A percentile compares a stretch with the other conserved stretches of the same genome.
Conservation (phyloP, 2,329 filamentous ascomycete species). For the Leptographium procerum region DNA sequence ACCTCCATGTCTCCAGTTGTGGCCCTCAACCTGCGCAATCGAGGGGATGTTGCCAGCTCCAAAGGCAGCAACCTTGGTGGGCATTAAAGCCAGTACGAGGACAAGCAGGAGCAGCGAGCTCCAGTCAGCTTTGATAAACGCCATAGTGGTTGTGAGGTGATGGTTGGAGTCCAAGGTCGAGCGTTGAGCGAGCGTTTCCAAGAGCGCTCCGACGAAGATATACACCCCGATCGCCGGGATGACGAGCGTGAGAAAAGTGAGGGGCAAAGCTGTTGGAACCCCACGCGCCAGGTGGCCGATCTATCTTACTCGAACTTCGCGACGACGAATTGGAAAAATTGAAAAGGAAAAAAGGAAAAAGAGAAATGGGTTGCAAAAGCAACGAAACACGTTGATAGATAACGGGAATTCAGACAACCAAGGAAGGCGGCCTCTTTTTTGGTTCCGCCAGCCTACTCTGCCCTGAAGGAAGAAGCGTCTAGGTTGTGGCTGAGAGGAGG, state of each 20-base stretch:
- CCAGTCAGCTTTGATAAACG: conserved; percentile 33
- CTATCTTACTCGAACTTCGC: background rate
- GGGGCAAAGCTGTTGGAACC: background rate
- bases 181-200: too few relatives aligned
- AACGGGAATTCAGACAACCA: background rate
- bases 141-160: conserved; percentile 25
- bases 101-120: conserved; percentile 41
- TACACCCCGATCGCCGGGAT: background rate
- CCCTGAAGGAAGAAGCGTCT: background rate
- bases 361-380: background rate
- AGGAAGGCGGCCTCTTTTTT: background rate
- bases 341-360: background rate
- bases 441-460: background rate
- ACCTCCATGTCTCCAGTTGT: conserved; percentile 61
- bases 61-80: conserved; percentile 47
- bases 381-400: background rate
- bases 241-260: background rate
- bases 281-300: background rate
- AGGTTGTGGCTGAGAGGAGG: background rate
- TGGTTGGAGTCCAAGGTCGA: background rate
- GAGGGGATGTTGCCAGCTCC: conserved; percentile 63
- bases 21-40: conserved; percentile 51
- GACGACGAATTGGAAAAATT: background rate
- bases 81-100: conserved; percentile 43
- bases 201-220: too few relatives aligned